phyloP scores from a whole-genome alignment of 805 yeast genomes.

The Ogataea salicorniae region DNA sequence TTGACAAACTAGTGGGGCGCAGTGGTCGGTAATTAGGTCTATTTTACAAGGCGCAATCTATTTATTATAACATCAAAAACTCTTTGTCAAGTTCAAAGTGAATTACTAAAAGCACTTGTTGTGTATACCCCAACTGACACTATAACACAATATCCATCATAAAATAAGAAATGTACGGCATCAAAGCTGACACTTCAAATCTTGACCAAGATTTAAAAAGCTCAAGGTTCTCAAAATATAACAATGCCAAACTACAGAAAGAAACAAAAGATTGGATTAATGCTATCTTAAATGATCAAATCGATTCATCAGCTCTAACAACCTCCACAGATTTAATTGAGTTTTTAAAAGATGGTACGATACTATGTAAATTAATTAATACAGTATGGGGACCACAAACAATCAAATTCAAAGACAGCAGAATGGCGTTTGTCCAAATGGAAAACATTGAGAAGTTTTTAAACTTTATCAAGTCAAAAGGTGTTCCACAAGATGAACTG shows the following conservation, averaged over 20 bases:
- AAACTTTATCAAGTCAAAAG: constrained; percentile 52
- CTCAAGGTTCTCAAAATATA: constrained; percentile 50
- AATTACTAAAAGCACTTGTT: too few relatives aligned
- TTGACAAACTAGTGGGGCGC: too few relatives aligned
- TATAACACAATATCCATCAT: too few relatives aligned
- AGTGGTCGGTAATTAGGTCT: too few relatives aligned
- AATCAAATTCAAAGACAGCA: constrained; percentile 50
- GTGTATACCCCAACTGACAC: too few relatives aligned
- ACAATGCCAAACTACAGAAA: constrained; percentile 25
- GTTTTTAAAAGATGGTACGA: constrained; percentile 55
- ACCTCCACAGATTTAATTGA: constrained; percentile 42
- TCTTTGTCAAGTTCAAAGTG: too few relatives aligned
- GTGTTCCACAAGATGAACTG: constrained; percentile 75
- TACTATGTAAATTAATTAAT: constrained; percentile 44
- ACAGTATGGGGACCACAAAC: constrained; percentile 34
- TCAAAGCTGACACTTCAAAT: constrained; percentile 33
- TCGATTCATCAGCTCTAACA: constrained; percentile 14
- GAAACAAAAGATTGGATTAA: constrained; percentile 51
- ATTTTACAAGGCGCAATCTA: too few relatives aligned
- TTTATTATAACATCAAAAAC: too few relatives aligned
- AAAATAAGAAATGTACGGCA: neutral
- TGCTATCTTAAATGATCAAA: constrained; percentile 27
- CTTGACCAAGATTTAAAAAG: constrained; percentile 56
- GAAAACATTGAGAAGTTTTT: constrained; percentile 76
- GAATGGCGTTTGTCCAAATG: constrained; percentile 80